Base-by-base conservation (phyloP, 352 stramenopile genomes). In the Phytophthora rubi region DNA sequence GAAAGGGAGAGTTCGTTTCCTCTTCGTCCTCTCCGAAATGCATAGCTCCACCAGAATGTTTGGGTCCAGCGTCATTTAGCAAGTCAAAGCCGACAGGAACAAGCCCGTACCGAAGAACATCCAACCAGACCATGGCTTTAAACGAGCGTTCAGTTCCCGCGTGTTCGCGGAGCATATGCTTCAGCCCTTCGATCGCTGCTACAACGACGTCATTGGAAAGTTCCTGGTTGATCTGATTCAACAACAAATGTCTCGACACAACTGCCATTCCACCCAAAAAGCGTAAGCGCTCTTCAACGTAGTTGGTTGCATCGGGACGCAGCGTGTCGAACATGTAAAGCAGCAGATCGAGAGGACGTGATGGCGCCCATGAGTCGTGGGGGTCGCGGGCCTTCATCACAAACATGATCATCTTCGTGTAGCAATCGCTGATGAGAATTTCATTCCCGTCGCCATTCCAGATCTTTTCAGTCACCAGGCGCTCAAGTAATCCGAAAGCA, bases 351-450 rank as follows among this genome's bases (percentile, higher is more conserved):
- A 89, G 64, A 0, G 83, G 75, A 0, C 80, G 72, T 2, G 73
- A 77, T 0, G 58, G 47, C 7, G 68, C 42, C 81, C 81, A 90
- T 4, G 61, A 71, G 45, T 80, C 66, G 23, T 75, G 60, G 12
- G 56, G 45, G 26, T 69, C 61, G 37, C 70, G 59, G 6, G 67
- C 54, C 44, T 83, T 76, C 42, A 91, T 78, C 0, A 83, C 83
- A 21, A 91, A 91, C 68, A 90, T 73, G 16, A 91, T 75, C 62
- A 81, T 80, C 65, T 85, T 87, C 21, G 80, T 88, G 58, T 87
- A 93, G 51, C 79, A 83, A 56, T 90, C 82, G 60, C 76, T 88
- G 21, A 90, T 64, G 4, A 87, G 76, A 45, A 89, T 81, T 16
- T 81, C 77, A 35, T 85, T 83, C 2, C 77, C 83, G 2, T 81